Evolutionary conservation across 192 early-diverging fungal genomes (phyloP), one percentile per base, ranked within the genome.

Genomic region (Rhizoclosmatium globosum): DNA sequence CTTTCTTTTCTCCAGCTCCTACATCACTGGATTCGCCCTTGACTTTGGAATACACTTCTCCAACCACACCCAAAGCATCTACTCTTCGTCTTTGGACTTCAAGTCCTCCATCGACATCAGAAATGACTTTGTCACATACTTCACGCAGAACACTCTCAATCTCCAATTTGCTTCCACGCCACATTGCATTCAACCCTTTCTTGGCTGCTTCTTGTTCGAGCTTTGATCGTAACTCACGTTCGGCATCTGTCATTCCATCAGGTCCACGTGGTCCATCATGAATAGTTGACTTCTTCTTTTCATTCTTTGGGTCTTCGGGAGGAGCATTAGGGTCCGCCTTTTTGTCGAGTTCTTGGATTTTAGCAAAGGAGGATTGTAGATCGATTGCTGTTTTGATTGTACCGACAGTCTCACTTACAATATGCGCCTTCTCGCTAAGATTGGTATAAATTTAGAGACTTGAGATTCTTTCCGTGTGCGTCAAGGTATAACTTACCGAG

Each of bases 161-260:
- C 79, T 99, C 98, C 74, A 99, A 82, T 77, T 97, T 96, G 64
- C 92, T 94, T 31, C 94, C 95, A 83, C 93, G 89, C 97, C 97
- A 98, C 65, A 98, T 88, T 4, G 95, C 95, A 74, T 95, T 89
- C 67, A 99, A 81, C 7, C 94, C 98, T 87, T 95, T 89, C 4
- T 71, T 80, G 3, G 88, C 87, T n/a, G 89, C 88, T 67, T 91
- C 87, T 47, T 58, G 44, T 74, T 91, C 89, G 2, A 91, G 76
- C 64, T 85, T 85, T 17, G 68, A 38, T 31, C 80, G 78, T 3
- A 87, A 62, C 70, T 83, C 80, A 21, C 59, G n/a, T 59, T 89
- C 84, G 69, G 88, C 82, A 6, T 58, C 62, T 23, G 84, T 81
- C 17, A 84, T n/a, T 44, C 78, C 82, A 21, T 86, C 77, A 7